Evolutionary conservation across 768 basidiomycete genomes (phyloP).

Genomic region (Termitomyces sp.): DNA sequence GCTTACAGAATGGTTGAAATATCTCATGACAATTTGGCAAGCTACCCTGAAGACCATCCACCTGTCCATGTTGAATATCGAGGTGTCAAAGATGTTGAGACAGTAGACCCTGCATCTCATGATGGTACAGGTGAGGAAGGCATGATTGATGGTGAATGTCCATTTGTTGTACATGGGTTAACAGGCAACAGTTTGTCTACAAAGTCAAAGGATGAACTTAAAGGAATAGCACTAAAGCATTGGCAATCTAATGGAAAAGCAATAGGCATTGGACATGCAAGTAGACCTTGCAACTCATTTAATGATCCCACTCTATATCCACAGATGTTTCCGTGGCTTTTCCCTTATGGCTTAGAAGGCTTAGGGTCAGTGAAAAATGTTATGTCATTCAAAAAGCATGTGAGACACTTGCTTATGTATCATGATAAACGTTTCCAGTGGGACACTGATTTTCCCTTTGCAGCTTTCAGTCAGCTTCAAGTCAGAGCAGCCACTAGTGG

Average conservation of each 20-base stretch:
- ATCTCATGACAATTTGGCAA: conserved; percentile 19
- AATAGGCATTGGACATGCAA: conserved; percentile 8
- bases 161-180: conserved; percentile 33
- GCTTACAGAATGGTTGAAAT: conserved; percentile 29
- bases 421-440: conserved; percentile 35
- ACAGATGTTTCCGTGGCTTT: conserved; percentile 39
- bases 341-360: conserved; percentile 39
- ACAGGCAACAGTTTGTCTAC: conserved; percentile 10
- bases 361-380: too few relatives aligned
- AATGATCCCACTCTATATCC: conserved; percentile 32
- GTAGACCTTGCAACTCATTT: conserved; percentile 18
- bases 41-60: conserved; percentile 19
- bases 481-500: conserved; percentile 24
- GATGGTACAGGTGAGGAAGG: conserved; percentile 24
- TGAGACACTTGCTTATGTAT: conserved; percentile 31
- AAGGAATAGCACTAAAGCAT: conserved; percentile 22
- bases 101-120: conserved; percentile 21
- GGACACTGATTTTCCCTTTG: conserved; percentile 32
- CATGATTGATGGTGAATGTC: conserved; percentile 23
- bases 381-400: too few relatives aligned
- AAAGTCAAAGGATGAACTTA: conserved; percentile 13
- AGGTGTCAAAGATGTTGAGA: too few relatives aligned
- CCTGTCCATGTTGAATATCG: too few relatives aligned
- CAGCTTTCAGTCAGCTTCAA: conserved; percentile 38
- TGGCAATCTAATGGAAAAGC: conserved; percentile 11